phyloP scores from a whole-genome alignment of 371 early-diverging fungal species.

The Dichotomocladium elegans region DNA sequence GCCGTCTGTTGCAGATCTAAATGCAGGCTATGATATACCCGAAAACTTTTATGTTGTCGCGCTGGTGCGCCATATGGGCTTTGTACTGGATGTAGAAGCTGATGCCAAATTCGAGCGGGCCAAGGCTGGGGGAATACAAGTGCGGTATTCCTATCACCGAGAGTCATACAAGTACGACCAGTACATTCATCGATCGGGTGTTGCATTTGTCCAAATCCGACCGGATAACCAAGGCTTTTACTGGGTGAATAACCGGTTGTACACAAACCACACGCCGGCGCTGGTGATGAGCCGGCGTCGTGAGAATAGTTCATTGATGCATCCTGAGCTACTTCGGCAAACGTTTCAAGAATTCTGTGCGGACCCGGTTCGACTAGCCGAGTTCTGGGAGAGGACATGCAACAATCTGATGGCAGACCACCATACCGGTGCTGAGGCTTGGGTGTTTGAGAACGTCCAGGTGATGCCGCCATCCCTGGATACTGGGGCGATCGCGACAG shows the following conservation, averaged over 20 bases:
- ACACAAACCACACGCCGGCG: slow-evolving; percentile 63
- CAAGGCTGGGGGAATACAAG: slow-evolving; percentile 43
- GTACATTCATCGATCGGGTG: slow-evolving; percentile 88
- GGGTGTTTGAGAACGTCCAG: slow-evolving; percentile 38
- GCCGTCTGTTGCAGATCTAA: slow-evolving; percentile 49
- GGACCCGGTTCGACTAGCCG: slow-evolving; percentile 40
- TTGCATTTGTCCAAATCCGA: slow-evolving; percentile 88
- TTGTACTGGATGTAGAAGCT: slow-evolving; percentile 93
- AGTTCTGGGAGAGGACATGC: slow-evolving; percentile 61
- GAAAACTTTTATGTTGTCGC: slow-evolving; percentile 77
- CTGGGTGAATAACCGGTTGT: slow-evolving; percentile 88
- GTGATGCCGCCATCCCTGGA: too few species aligned
- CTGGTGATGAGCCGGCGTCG: slow-evolving; percentile 28
- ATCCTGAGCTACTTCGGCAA: slow-evolving; percentile 52
- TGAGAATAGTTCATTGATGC: slow-evolving; percentile 12
- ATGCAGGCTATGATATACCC: slow-evolving; percentile 57
- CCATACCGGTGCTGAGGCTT: slow-evolving; percentile 16
- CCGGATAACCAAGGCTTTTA: slow-evolving; percentile 71
- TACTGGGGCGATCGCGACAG: too few species aligned
- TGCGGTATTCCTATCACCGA: slow-evolving; percentile 70
- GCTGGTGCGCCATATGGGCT: slow-evolving; percentile 76
- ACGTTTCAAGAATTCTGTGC: slow-evolving; percentile 58
- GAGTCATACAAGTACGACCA: slow-evolving; percentile 78
- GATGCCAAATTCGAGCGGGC: slow-evolving; percentile 58
- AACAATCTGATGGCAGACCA: slow-evolving; percentile 22